Evolutionary conservation across 2,329 filamentous ascomycete species (phyloP), one percentile per base, ranked within the genome.

Genomic region (Monilinia laxa): DNA sequence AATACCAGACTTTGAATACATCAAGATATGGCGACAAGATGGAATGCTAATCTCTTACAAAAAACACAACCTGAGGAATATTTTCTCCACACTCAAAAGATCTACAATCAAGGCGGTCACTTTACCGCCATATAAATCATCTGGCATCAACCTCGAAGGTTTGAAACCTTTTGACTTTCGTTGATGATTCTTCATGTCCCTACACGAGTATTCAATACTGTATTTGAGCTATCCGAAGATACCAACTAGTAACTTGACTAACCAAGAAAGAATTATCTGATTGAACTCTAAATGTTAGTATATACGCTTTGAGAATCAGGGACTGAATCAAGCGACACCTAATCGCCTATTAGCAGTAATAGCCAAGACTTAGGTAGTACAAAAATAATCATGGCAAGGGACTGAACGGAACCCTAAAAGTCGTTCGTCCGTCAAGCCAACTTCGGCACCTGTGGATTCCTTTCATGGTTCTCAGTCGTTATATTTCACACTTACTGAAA

Each of bases 211-310:
- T 25, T 62, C 3, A 52, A 40, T 51, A 23, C 28, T 18, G 23
- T 51, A 52, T 62, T 62, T 62, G 45, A 51, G n/a, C 38, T 62
- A 12, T 4, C 10, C 58, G 58, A 45, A 62, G 28, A 62, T 62
- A 38, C 45, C 16, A 23, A 62, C 14, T 49, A 23, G 18, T 59
- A 28, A 31, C 25, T 31, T 31, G 40, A 25, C 56, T 31, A 12
- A 47, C 20, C 10, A 18, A 31, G 1, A 18, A 31, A 2, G 23
- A 5, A n/a, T 0, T 9, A 10, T 59, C 40, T 31, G 20, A 31
- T 59, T 4, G 40, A 25, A 31, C 18, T 11, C 18, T 42, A 28
- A 35, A n/a, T 11, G 20, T 47, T 12, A 31, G n/a, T 4, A 47
- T 47, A 18, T n/a, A 25, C n/a, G 25, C 18, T n/a, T 31, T 35